phyloP scores from a whole-genome alignment of 2,329 filamentous ascomycete genomes.

The Aspergillus sergii region DNA sequence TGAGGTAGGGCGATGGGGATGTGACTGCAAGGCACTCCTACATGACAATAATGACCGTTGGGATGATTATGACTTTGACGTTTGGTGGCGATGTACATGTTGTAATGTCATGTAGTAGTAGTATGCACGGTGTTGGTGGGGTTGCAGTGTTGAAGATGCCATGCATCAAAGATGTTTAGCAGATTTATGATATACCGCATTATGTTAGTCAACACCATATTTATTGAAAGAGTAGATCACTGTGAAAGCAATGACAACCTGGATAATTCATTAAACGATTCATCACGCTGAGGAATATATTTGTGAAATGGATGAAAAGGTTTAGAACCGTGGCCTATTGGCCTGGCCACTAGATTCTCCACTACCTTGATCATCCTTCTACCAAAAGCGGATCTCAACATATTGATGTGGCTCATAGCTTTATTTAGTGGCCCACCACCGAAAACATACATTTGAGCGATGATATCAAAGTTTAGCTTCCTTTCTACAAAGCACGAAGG shows the following conservation, averaged over 20 bases:
- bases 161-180: not conserved
- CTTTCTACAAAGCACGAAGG: no score
- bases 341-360: not conserved
- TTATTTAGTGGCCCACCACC: not conserved
- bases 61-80: not conserved
- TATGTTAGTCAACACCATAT: not conserved
- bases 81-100: not conserved
- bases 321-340: not conserved
- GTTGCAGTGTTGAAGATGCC: not conserved
- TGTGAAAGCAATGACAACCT: not conserved
- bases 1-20: not conserved
- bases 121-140: not conserved
- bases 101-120: not conserved
- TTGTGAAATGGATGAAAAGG: not conserved
- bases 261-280: accelerated
- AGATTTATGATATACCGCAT: not conserved
- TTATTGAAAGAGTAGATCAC: not conserved
- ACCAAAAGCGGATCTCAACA: not conserved
- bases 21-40: not conserved
- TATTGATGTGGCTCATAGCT: not conserved
- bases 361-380: not conserved
- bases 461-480: not conserved
- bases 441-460: no score
- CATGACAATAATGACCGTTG: not conserved
- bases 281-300: not conserved